Percentiles rank a stretch among this genome's conserved stretches.
Evolutionary conservation across 2,329 filamentous ascomycete genomes (phyloP).

Genomic region (Ceratocystis diversiconidia): DNA sequence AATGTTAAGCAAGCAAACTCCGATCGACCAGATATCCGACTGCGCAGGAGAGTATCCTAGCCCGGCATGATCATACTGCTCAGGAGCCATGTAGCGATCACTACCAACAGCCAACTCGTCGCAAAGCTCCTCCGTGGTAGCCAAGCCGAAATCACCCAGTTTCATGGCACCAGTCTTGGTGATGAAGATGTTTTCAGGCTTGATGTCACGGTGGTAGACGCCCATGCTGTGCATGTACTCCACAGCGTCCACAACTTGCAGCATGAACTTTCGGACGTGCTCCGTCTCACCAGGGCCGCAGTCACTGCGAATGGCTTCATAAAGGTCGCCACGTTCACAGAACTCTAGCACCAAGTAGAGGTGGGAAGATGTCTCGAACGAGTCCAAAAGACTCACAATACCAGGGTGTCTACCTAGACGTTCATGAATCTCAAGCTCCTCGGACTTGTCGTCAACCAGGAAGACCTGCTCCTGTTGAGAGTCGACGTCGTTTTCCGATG

Average conservation of each 20-base stretch:
- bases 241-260: constrained; percentile 80
- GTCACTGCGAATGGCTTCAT: constrained; percentile 85
- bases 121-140: constrained; percentile 79
- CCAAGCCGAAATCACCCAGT: constrained; percentile 89
- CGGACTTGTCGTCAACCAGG: constrained; percentile 67
- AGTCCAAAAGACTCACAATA: constrained; percentile 82
- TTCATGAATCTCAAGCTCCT: constrained; percentile 67
- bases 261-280: constrained; percentile 94
- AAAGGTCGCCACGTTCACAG: constrained; percentile 87
- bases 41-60: constrained; percentile 83
- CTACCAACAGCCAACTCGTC: constrained; percentile 89
- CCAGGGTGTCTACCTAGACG: constrained; percentile 70
- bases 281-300: constrained; percentile 86
- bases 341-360: constrained; percentile 89
- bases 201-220: constrained; percentile 95
- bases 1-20: constrained; percentile 90
- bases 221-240: constrained; percentile 82
- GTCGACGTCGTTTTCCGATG: constrained; percentile 36
- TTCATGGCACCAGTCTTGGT: constrained; percentile 80
- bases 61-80: constrained; percentile 84
- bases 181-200: constrained; percentile 98
- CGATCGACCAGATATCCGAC: constrained; percentile 94
- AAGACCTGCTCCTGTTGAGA: constrained; percentile 36
- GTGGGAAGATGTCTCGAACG: constrained; percentile 85
- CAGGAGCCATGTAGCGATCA: constrained; percentile 97